phyloP scores from a whole-genome alignment of 78 protist genomes.

The Bodo saltans region DNA sequence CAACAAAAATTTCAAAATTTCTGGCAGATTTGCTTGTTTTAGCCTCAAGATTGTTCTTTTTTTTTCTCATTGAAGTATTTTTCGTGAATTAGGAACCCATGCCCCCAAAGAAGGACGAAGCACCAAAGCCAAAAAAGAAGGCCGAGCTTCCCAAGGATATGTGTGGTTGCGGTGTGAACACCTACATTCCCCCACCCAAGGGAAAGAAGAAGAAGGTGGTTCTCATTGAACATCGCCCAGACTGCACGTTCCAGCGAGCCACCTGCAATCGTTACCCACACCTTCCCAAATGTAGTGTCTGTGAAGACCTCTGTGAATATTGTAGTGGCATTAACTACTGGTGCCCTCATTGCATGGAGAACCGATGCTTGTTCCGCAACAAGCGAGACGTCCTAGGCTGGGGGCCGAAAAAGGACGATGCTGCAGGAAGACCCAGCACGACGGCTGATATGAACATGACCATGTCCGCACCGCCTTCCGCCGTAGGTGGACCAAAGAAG shows the following conservation, averaged over 20 bases:
- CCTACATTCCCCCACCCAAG: background rate
- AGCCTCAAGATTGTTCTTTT: no score
- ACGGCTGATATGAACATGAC: no score
- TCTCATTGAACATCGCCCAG: background rate
- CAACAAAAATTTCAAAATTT: no score
- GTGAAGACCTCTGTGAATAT: background rate
- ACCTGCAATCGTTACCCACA: conserved; percentile 6
- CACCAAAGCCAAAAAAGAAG: background rate
- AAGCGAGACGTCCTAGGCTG: background rate
- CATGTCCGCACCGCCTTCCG: no score
- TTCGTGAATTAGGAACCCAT: background rate
- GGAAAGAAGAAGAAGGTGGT: background rate
- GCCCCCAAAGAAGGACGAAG: conserved; percentile 17
- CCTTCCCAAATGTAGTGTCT: conserved; percentile 12
- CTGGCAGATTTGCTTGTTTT: no score
- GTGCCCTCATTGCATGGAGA: background rate
- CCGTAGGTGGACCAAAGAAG: no score
- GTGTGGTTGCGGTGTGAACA: conserved; percentile 14
- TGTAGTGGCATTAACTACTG: background rate
- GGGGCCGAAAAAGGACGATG: background rate
- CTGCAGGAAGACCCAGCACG: no score
- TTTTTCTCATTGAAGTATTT: background rate
- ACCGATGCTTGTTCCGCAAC: background rate
- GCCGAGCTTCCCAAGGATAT: background rate
- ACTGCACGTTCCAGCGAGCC: conserved; percentile 8